These are phyloP conservation scores for Solanum sparsipilum DNA, from an alignment of 257 asterid species.

Conservation along the genomic window DNA sequence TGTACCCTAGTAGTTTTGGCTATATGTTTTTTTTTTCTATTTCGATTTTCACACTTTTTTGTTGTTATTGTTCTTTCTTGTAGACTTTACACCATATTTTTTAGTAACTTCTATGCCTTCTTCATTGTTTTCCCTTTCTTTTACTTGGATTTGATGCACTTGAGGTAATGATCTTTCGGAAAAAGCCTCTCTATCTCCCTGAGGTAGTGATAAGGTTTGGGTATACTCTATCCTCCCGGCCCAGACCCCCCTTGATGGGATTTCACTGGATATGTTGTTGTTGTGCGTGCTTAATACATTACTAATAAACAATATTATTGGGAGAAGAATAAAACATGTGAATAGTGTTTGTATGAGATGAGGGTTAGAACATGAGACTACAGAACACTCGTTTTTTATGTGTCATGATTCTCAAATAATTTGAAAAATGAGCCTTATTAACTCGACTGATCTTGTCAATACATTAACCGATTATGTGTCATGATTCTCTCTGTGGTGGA, in stretches of 20 bases:
- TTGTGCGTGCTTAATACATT: neutral
- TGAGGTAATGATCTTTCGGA: no score
- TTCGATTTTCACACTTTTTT: no score
- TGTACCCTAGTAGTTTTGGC: no score
- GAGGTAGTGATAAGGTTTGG: neutral
- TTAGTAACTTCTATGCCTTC: neutral
- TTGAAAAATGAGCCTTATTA: neutral
- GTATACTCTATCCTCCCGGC: neutral
- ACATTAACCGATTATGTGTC: no score
- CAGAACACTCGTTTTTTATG: neutral
- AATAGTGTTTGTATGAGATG: neutral
- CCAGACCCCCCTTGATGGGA: neutral
- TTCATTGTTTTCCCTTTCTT: neutral
- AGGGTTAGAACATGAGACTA: neutral
- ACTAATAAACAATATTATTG: neutral
- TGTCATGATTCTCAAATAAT: neutral
- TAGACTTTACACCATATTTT: neutral
- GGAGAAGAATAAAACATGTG: neutral
- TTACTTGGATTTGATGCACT: neutral
- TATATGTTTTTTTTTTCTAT: no score
- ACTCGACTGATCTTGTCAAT: neutral
- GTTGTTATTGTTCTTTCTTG: neutral
- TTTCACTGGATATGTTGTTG: neutral
- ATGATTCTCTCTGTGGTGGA: neutral
- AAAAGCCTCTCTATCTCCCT: neutral